phyloP scores from a whole-genome alignment of 352 stramenopile genomes.

The Globisporangium cederbergense region DNA sequence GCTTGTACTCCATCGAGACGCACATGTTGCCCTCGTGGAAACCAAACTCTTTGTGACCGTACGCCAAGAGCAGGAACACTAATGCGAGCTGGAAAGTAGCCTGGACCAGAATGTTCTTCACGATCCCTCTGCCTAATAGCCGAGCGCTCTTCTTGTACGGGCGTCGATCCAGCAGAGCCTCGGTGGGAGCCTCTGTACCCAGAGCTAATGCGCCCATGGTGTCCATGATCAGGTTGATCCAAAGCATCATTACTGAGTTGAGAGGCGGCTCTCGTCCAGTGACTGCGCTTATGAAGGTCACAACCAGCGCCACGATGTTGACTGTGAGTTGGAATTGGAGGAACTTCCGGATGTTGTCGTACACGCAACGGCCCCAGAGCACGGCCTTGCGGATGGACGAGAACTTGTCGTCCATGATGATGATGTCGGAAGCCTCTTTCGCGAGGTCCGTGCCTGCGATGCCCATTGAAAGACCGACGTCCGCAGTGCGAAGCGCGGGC shows the following conservation, averaged over 20 bases:
- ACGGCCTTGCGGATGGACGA: constrained; percentile 79
- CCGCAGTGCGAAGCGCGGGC: constrained; percentile 60
- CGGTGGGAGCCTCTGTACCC: constrained; percentile 64
- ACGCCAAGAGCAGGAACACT: constrained; percentile 76
- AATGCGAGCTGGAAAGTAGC: constrained; percentile 76
- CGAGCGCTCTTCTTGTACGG: constrained; percentile 70
- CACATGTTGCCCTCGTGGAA: constrained; percentile 61
- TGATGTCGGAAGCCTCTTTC: constrained; percentile 83
- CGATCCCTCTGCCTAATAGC: constrained; percentile 54
- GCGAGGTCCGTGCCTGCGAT: constrained; percentile 78
- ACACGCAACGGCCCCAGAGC: constrained; percentile 77
- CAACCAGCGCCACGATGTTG: constrained; percentile 77
- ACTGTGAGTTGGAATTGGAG: constrained; percentile 83
- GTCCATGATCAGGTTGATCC: constrained; percentile 89
- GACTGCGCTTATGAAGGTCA: constrained; percentile 82
- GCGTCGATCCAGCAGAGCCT: constrained; percentile 56
- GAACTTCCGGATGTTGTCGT: constrained; percentile 86
- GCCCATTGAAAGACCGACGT: constrained; percentile 80
- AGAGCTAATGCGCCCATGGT: constrained; percentile 74
- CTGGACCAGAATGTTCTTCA: constrained; percentile 79
- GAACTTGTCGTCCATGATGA: constrained; percentile 88
- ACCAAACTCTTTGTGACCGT: constrained; percentile 54
- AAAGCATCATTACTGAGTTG: constrained; percentile 88
- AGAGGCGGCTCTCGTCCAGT: constrained; percentile 76
- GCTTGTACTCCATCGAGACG: constrained; percentile 30